Base-by-base conservation (phyloP, 192 early-diverging fungal genomes). In the Cladochytrium replicatum region DNA sequence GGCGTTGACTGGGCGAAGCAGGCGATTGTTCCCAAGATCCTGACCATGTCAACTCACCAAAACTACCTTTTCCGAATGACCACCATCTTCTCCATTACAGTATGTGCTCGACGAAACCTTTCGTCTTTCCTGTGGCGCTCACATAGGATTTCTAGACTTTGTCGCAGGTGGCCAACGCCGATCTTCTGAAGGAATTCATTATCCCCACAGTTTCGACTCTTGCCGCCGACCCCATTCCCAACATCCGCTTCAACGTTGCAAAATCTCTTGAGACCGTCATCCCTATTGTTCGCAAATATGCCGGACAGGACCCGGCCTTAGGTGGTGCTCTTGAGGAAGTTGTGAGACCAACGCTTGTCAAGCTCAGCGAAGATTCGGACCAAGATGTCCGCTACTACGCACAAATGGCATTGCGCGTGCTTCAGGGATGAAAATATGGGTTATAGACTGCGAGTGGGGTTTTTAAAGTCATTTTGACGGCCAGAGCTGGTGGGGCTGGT, bases 41-140 rank as follows among this genome's bases (percentile, higher is more conserved):
- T 93, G 57, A 84, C 70, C 4, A 87, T 93, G 88, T 75, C 86
- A 19, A 82, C 69, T 7, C 82, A 97, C 67, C 79, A 79, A 32
- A 99, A 97, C 69, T 97, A 99, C 67, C 63, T 99, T 58, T 91
- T 92, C 71, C 82, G 96, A 56, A 93, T 99, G 87, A 99, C 93
- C 0, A 96, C 91, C 2, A 81, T 99, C 44, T 94, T 96, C 74
- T 88, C 93, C 9, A 78, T 97, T 48, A 88, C 88, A 25, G 89
- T 91, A 69, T 38, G 72, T 63, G n/a, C 15, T 3, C 29, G 26
- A 9, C 28, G 23, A 0, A 7, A 24, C n/a, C 2, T 42, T 50
- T 44, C 21, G 11, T 19, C 44, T 29, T 43, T 6, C 21, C 39
- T 31, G 25, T 55, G n/a, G 9, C 42, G 56, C 8, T 40, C 7